Percentiles rank a stretch among this genome's conserved stretches.
phyloP scores from a whole-genome alignment of 2,329 filamentous ascomycete species.

The Sphaceloma murrayae region DNA sequence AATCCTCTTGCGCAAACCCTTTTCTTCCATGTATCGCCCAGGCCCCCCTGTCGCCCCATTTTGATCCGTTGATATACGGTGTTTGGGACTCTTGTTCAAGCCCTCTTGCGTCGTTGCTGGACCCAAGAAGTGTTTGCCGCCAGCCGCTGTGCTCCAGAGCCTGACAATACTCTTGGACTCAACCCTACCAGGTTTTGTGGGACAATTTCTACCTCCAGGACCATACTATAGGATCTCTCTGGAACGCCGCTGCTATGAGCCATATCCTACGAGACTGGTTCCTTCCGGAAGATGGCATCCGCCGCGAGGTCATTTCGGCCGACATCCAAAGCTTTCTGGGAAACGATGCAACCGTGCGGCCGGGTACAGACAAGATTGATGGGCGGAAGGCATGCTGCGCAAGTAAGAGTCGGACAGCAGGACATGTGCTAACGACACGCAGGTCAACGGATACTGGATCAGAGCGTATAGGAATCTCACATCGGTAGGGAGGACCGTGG shows the following conservation, averaged over 20 bases:
- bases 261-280: conserved; percentile 39
- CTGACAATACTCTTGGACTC: no score
- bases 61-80: neutral
- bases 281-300: conserved; percentile 41
- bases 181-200: no score
- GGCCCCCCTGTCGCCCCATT: conserved; percentile 2
- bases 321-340: conserved; percentile 45
- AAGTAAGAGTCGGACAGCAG: neutral
- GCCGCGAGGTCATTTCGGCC: conserved; percentile 43
- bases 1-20: no score
- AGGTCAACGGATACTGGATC: conserved; percentile 42
- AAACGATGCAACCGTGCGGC: conserved; percentile 42
- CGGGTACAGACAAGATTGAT: conserved; percentile 38
- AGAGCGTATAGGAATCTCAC: conserved; percentile 43
- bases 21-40: neutral
- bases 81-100: neutral
- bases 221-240: neutral
- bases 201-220: no score
- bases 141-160: no score
- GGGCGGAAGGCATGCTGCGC: conserved; percentile 18
- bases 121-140: neutral
- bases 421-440: conserved; percentile 22
- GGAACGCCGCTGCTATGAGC: conserved; percentile 4
- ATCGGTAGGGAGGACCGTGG: conserved; percentile 30
- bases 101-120: conserved; percentile 2